Percentiles rank a stretch among this genome's conserved stretches.
phyloP scores from a whole-genome alignment of 2,329 filamentous ascomycete genomes.

The Cordyceps fumosorosea region DNA sequence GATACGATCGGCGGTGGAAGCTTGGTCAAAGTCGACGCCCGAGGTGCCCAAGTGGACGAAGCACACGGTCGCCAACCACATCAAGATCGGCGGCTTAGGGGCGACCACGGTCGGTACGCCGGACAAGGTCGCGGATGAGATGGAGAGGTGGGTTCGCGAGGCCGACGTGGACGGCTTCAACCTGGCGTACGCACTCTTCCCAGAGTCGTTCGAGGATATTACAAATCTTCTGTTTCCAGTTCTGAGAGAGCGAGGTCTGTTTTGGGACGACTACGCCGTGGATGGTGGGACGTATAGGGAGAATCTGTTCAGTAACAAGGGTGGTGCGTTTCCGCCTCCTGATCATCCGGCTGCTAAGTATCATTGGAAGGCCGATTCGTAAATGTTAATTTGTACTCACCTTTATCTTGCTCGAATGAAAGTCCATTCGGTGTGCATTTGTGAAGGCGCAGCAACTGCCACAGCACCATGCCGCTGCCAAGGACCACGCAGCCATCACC shows the following conservation, averaged over 20 bases:
- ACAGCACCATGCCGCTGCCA: no score
- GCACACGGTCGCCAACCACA: constrained; percentile 26
- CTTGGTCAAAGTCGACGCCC: constrained; percentile 34
- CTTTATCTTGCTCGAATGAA: no score
- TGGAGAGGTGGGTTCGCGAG: constrained; percentile 36
- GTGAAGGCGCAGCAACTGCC: neutral
- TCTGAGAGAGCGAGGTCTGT: constrained; percentile 48
- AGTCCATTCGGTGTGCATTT: no score
- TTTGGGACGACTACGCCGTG: constrained; percentile 43
- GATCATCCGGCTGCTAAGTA: constrained; percentile 34
- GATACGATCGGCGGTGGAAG: constrained; percentile 44
- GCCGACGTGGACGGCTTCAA: constrained; percentile 56
- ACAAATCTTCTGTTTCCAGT: constrained; percentile 59
- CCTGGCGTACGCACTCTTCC: constrained; percentile 33
- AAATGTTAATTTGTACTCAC: neutral
- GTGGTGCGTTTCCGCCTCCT: constrained; percentile 26
- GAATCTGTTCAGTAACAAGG: constrained; percentile 33
- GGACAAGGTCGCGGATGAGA: constrained; percentile 25
- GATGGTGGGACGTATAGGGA: constrained; percentile 37
- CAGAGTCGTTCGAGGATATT: constrained; percentile 60
- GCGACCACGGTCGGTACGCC: constrained; percentile 26
- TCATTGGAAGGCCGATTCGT: constrained; percentile 31
- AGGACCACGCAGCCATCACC: no score
- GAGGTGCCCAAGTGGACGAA: constrained; percentile 30
- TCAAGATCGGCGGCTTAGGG: constrained; percentile 26